A percentile compares a stretch with the other conserved stretches of the same genome.
Conservation (phyloP, 495 filamentous ascomycete species). For the Xylaria palmicola region DNA sequence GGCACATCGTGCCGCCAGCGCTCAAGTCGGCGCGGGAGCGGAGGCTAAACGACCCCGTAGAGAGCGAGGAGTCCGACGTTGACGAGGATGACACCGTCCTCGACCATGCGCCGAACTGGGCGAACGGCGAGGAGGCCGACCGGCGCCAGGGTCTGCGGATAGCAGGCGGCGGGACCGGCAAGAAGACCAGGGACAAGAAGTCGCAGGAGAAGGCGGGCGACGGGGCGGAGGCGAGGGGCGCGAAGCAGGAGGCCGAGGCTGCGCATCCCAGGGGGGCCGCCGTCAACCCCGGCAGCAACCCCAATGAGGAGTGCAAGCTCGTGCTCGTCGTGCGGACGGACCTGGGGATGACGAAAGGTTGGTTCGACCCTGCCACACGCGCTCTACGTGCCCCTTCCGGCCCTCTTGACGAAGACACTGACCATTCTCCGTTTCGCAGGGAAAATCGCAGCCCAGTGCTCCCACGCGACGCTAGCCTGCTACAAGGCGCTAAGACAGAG, state of each 20-base stretch:
- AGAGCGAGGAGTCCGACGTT: constrained; percentile 54
- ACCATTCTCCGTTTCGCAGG: constrained; percentile 50
- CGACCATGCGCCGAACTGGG: constrained; percentile 62
- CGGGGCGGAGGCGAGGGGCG: constrained; percentile 6
- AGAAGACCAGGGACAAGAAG: constrained; percentile 10
- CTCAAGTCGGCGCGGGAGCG: constrained; percentile 34
- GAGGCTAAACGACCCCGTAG: constrained; percentile 39
- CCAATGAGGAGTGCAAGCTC: constrained; percentile 85
- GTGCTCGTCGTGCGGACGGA: constrained; percentile 91
- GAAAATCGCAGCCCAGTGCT: constrained; percentile 95
- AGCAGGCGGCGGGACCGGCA: constrained; percentile 5
- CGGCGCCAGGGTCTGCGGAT: constrained; percentile 45
- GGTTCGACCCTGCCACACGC: constrained; percentile 16
- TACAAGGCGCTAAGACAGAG: constrained; percentile 77
- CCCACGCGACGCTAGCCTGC: constrained; percentile 94
- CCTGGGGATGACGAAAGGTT: constrained; percentile 95
- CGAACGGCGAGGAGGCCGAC: constrained; percentile 50
- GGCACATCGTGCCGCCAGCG: constrained; percentile 49
- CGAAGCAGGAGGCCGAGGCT: constrained; percentile 7
- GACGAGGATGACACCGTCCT: constrained; percentile 51
- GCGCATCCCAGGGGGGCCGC: constrained; percentile 6
- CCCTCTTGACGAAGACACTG: background rate
- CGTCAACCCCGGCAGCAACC: constrained; percentile 43
- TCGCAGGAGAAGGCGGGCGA: constrained; percentile 7
- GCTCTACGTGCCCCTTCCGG: background rate